Percentiles rank a stretch among this genome's conserved stretches.
phyloP scores from a whole-genome alignment of 305 asterid species.

The Striga hermonthica region DNA sequence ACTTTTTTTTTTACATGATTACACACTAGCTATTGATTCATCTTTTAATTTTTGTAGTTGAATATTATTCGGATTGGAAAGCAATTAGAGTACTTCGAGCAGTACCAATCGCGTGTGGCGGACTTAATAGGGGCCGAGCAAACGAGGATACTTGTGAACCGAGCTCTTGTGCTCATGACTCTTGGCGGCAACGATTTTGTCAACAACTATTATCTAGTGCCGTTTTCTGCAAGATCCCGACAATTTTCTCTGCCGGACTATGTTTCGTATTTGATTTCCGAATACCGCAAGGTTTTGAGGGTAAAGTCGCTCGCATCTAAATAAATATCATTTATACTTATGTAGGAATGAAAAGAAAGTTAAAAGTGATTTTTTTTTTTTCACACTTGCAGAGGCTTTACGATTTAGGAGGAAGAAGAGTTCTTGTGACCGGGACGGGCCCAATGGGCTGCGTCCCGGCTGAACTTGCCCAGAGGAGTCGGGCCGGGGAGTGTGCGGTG shows the following conservation, averaged over 20 bases:
- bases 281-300: constrained; percentile 54
- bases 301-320: background rate
- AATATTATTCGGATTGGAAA: constrained; percentile 60
- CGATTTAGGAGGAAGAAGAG: constrained; percentile 69
- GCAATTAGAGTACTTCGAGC: constrained; percentile 63
- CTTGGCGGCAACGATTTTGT: constrained; percentile 80
- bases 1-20: too few relatives aligned
- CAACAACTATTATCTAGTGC: constrained; percentile 68
- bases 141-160: constrained; percentile 48
- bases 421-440: constrained; percentile 75
- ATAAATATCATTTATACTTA: too few relatives aligned
- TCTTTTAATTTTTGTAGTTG: constrained; percentile 37
- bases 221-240: constrained; percentile 63
- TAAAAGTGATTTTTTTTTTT: background rate
- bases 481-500: constrained; percentile 52
- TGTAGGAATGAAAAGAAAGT: too few relatives aligned
- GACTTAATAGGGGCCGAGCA: constrained; percentile 44
- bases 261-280: constrained; percentile 50
- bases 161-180: constrained; percentile 66
- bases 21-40: background rate
- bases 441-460: constrained; percentile 83
- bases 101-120: constrained; percentile 54
- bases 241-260: constrained; percentile 64
- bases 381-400: constrained; percentile 43
- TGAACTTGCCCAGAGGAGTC: constrained; percentile 63